Evolutionary conservation across 2,329 filamentous ascomycete genomes (phyloP).

Genomic region (Beauveria asiatica): DNA sequence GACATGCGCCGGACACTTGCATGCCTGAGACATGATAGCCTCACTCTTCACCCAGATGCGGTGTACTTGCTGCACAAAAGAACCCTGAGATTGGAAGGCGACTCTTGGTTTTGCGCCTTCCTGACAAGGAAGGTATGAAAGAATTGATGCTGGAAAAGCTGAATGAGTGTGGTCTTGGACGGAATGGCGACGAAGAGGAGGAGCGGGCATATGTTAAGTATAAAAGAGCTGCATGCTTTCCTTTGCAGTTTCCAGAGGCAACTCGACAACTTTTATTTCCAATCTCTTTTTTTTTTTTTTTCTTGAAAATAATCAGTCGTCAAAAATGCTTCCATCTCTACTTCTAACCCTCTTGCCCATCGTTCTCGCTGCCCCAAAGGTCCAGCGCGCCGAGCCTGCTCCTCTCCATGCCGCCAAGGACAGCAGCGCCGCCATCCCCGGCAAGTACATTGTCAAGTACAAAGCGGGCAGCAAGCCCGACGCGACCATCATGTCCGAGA

Average conservation of each 20-base stretch:
- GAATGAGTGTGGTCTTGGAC: neutral
- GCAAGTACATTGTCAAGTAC: conserved; percentile 25
- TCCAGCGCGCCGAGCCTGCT: conserved; percentile 19
- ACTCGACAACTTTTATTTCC: neutral
- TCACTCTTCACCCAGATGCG: neutral
- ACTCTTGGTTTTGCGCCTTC: neutral
- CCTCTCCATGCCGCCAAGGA: conserved; percentile 18
- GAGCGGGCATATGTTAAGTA: neutral
- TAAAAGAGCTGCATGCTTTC: neutral
- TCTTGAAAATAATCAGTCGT: neutral
- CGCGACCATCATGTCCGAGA: conserved; percentile 13
- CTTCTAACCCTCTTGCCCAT: conserved; percentile 18
- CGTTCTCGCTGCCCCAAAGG: conserved; percentile 16
- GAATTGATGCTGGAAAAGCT: neutral
- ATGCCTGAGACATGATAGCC: neutral
- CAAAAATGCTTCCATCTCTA: conserved; percentile 18
- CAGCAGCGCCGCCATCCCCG: conserved; percentile 15
- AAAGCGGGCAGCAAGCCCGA: conserved; percentile 15
- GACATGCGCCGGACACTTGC: neutral
- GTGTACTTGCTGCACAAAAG: neutral
- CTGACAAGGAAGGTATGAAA: conserved; percentile 1
- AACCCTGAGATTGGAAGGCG: neutral
- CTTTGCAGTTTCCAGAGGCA: neutral
- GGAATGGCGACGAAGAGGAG: neutral
- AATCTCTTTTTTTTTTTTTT: too few species aligned